A percentile compares a stretch with the other conserved stretches of the same genome.
Evolutionary conservation across 345 rosid genomes (phyloP).

Genomic region (Excoecaria agallocha): DNA sequence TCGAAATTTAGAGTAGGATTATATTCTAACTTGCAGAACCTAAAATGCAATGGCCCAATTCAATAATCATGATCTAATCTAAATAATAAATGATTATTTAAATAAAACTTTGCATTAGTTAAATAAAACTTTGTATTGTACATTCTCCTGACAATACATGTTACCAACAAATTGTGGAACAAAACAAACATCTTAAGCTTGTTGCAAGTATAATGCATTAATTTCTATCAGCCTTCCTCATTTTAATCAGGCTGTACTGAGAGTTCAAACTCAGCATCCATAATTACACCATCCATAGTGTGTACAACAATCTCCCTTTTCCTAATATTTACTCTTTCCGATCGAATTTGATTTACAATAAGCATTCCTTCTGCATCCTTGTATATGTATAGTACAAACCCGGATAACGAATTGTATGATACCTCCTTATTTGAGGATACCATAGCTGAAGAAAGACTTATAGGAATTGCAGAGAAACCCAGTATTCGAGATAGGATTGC

Average conservation of each 20-base stretch:
- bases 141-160: background rate
- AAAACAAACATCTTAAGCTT: background rate
- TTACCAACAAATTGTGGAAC: background rate
- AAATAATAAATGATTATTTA: too few relatives aligned
- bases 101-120: too few relatives aligned
- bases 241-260: constrained; percentile 52
- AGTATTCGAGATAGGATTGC: constrained; percentile 63
- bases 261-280: constrained; percentile 81
- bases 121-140: too few relatives aligned
- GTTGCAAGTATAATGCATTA: background rate
- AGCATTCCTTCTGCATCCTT: constrained; percentile 45
- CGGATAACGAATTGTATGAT: constrained; percentile 64
- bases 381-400: constrained; percentile 44
- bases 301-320: constrained; percentile 53
- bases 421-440: constrained; percentile 36
- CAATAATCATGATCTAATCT: too few relatives aligned
- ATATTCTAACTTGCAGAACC: too few relatives aligned
- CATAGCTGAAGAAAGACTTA: constrained; percentile 31
- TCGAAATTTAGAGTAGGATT: too few relatives aligned
- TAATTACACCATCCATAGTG: constrained; percentile 66
- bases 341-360: constrained; percentile 55
- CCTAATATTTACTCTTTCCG: constrained; percentile 48
- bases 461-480: constrained; percentile 71
- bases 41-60: too few relatives aligned
- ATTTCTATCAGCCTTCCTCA: constrained; percentile 20